A percentile compares a stretch with the other conserved stretches of the same genome.
Evolutionary conservation across 2,329 filamentous ascomycete species (phyloP).

Genomic region (Pestalotiopsis fici): DNA sequence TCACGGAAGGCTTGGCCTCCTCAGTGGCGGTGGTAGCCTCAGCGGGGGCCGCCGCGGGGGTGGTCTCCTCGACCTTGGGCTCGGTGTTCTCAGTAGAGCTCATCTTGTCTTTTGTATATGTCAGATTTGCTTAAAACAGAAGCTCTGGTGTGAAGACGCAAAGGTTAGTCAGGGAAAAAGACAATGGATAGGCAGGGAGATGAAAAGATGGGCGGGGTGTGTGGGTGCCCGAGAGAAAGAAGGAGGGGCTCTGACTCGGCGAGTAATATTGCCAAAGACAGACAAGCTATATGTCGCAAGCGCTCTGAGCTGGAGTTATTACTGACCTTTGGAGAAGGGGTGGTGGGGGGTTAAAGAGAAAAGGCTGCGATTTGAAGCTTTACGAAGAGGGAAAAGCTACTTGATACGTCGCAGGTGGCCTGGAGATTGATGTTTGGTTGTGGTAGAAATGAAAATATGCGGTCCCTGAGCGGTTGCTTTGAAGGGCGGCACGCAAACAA

Average conservation of each 20-base stretch:
- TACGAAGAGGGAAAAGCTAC: neutral
- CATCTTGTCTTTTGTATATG: slow-evolving; percentile 37
- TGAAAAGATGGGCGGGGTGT: neutral
- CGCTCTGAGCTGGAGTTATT: neutral
- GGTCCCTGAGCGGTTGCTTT: neutral
- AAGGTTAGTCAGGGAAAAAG: neutral
- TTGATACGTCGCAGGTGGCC: neutral
- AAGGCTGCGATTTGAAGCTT: neutral
- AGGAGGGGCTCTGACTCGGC: neutral
- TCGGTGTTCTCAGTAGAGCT: slow-evolving; percentile 52
- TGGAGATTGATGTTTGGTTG: neutral
- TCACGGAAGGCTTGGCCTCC: slow-evolving; percentile 44
- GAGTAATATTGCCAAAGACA: neutral
- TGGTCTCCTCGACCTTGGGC: slow-evolving; percentile 55
- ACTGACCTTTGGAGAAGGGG: neutral
- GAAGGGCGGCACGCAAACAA: neutral
- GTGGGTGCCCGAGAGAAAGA: neutral
- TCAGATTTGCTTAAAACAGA: slow-evolving; percentile 1
- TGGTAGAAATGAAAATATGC: slow-evolving; percentile 1
- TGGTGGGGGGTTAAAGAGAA: neutral
- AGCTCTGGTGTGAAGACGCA: neutral
- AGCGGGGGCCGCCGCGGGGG: slow-evolving; percentile 24
- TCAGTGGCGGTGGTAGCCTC: slow-evolving; percentile 31
- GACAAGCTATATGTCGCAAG: neutral
- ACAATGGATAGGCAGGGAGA: neutral